Evolutionary conservation across 345 rosid species (phyloP).

Genomic region (Raphanus sativus): DNA sequence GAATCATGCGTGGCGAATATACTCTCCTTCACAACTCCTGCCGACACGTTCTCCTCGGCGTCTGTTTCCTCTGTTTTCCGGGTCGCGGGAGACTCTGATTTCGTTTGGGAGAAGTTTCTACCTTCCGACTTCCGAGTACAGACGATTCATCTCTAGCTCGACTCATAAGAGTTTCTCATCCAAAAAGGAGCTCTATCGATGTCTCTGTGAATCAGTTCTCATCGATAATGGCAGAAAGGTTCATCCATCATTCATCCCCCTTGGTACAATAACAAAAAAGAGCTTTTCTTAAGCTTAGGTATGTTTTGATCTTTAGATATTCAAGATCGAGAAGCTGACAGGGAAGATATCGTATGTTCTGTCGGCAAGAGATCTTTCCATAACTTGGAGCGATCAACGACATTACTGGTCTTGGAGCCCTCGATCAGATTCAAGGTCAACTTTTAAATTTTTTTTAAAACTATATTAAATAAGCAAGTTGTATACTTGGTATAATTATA

Average conservation of each 20-base stretch:
- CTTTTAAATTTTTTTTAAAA: not conserved
- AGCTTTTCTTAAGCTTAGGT: not conserved
- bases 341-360: conserved; percentile 55
- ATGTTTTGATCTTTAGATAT: conserved; percentile 41
- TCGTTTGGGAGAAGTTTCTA: conserved; percentile 59
- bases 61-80: conserved; percentile 50
- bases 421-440: conserved; percentile 57
- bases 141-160: conserved; percentile 31
- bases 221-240: conserved; percentile 57
- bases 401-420: conserved; percentile 62
- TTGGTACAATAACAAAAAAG: not conserved
- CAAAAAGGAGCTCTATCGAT: conserved; percentile 56
- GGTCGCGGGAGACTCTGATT: conserved; percentile 59
- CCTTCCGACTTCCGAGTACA: conserved; percentile 50
- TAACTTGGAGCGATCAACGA: conserved; percentile 60
- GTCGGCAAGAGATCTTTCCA: conserved; percentile 72
- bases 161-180: conserved; percentile 43
- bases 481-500: not conserved
- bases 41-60: conserved; percentile 51
- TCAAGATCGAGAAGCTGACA: conserved; percentile 56
- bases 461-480: not conserved
- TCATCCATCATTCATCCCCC: not conserved
- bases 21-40: conserved; percentile 65
- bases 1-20: conserved; percentile 57
- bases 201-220: conserved; percentile 52